phyloP scores from a whole-genome alignment of 176 grass and related monocot genomes.

The Oryza rufipogon region DNA sequence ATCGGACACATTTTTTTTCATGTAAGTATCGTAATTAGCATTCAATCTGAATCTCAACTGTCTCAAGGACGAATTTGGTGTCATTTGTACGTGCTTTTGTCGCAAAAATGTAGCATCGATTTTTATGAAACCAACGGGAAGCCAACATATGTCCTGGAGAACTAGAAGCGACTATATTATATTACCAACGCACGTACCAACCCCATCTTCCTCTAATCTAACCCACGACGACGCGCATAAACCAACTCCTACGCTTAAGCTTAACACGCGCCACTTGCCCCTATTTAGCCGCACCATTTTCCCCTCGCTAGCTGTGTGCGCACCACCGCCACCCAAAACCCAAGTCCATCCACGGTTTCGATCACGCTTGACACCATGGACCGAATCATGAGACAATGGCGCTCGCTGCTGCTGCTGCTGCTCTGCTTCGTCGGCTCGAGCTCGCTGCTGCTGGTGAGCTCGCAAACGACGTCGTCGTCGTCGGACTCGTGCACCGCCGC shows the following conservation, averaged over 20 bases:
- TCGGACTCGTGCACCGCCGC: conserved; percentile 46
- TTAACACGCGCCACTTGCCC: background rate
- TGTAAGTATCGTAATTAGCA: background rate
- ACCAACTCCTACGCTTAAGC: too few species aligned
- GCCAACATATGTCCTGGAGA: background rate
- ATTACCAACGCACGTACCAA: background rate
- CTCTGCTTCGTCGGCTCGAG: conserved; percentile 22
- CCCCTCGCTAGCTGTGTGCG: background rate
- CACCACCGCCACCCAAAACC: background rate
- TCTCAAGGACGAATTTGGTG: background rate
- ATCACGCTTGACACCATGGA: background rate
- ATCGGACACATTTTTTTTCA: too few species aligned
- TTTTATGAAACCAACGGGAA: background rate
- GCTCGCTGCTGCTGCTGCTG: background rate
- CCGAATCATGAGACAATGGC: background rate
- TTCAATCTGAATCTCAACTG: background rate
- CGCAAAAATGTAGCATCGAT: background rate
- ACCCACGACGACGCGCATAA: background rate
- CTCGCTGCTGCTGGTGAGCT: background rate
- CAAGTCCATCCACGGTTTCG: background rate
- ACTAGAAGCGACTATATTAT: conserved; percentile 37
- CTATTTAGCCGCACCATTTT: conserved; percentile 15
- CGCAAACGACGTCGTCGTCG: conserved; percentile 18
- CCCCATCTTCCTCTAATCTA: background rate
- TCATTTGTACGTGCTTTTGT: background rate